These are phyloP conservation scores for Rhizopus stolonifer DNA, from an alignment of 371 early-diverging fungal genomes.

Conservation along the genomic window DNA sequence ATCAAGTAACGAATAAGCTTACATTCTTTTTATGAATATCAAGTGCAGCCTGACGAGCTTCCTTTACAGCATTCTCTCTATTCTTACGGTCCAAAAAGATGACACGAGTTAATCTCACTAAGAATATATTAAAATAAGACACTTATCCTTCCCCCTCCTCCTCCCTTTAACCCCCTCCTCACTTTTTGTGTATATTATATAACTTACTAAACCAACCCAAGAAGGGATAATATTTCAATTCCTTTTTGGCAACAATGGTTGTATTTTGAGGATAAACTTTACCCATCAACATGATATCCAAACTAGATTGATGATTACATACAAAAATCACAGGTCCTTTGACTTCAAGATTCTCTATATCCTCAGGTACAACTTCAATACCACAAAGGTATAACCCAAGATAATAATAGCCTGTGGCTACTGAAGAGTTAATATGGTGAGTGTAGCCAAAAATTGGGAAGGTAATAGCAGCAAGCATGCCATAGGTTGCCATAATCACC, in stretches of 20 bases:
- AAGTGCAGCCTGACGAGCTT: conserved; percentile 74
- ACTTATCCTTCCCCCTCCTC: too few relatives aligned
- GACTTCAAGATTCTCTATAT: conserved; percentile 54
- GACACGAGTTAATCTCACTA: conserved; percentile 75
- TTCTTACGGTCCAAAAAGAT: conserved; percentile 91
- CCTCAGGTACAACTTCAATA: conserved; percentile 59
- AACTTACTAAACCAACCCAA: conserved; percentile 88
- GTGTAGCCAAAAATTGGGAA: conserved; percentile 48
- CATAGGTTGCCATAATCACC: conserved; percentile 36
- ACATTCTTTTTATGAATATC: conserved; percentile 78
- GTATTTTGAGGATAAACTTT: conserved; percentile 71
- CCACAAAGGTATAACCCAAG: conserved; percentile 54
- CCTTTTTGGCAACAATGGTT: conserved; percentile 81
- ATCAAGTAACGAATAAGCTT: conserved; percentile 5
- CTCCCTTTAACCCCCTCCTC: too few relatives aligned
- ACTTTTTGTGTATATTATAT: background rate
- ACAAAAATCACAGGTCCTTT: conserved; percentile 67
- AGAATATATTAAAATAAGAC: background rate
- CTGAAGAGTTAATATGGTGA: conserved; percentile 60
- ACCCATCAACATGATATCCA: conserved; percentile 79
- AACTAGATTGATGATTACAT: conserved; percentile 86
- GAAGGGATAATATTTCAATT: conserved; percentile 80
- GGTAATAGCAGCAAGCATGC: conserved; percentile 46
- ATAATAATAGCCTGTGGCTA: conserved; percentile 56
- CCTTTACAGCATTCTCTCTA: conserved; percentile 73